These are phyloP conservation scores for Neurospora sp. DNA, from an alignment of 2,329 filamentous ascomycete species.

Conservation along the genomic window DNA sequence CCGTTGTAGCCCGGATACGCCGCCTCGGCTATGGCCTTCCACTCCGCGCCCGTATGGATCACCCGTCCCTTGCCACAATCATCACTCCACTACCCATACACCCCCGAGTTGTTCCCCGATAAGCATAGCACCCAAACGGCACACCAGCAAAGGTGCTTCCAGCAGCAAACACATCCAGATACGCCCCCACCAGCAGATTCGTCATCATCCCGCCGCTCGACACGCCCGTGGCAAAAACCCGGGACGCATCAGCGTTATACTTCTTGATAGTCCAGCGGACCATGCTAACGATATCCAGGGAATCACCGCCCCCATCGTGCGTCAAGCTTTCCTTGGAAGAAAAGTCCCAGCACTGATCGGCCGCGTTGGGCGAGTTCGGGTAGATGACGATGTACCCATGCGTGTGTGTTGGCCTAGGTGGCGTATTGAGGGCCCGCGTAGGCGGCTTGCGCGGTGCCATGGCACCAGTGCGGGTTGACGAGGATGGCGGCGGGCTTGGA, in stretches of 20 bases:
- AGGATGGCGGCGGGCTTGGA: conserved; percentile 40
- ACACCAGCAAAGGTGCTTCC: conserved; percentile 36
- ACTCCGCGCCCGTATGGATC: conserved; percentile 24
- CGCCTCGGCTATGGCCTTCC: conserved; percentile 25
- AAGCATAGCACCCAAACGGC: conserved; percentile 39
- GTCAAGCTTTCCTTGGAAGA: conserved; percentile 37
- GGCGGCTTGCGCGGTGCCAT: conserved; percentile 40
- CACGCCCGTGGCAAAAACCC: conserved; percentile 41
- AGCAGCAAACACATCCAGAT: conserved; percentile 43
- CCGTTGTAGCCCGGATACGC: conserved; percentile 43
- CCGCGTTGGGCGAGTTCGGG: conserved; percentile 27
- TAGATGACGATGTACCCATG: conserved; percentile 44
- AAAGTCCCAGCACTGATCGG: conserved; percentile 48
- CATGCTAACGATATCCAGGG: conserved; percentile 43
- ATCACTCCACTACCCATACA: conserved; percentile 38
- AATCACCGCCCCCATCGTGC: conserved; percentile 42
- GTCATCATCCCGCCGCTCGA: conserved; percentile 49
- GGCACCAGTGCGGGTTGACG: conserved; percentile 49
- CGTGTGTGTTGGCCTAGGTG: conserved; percentile 37
- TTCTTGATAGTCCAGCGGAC: conserved; percentile 37
- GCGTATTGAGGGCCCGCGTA: conserved; percentile 43
- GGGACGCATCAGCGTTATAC: conserved; percentile 34
- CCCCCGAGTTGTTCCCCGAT: conserved; percentile 14
- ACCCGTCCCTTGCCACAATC: conserved; percentile 41
- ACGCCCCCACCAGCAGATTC: conserved; percentile 39